These are phyloP conservation scores for Populus ilicifolia DNA, from an alignment of 345 rosid species.

Conservation along the genomic window DNA sequence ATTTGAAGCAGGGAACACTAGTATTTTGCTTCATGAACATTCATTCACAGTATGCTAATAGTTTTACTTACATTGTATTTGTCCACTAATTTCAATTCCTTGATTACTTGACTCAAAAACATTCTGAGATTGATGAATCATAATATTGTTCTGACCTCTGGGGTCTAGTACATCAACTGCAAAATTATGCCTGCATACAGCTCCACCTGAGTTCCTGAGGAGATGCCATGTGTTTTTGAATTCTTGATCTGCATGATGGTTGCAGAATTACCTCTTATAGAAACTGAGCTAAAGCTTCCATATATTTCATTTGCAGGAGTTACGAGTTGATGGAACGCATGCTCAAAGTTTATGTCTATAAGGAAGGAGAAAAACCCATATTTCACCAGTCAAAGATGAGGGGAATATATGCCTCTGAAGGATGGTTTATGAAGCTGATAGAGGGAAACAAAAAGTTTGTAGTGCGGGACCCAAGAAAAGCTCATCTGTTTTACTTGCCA, in stretches of 20 bases:
- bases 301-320: slow-evolving; percentile 49
- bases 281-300: slow-evolving; percentile 6
- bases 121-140: not conserved
- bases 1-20: not conserved
- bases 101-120: not conserved
- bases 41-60: not conserved
- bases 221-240: not conserved
- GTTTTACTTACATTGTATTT: not conserved
- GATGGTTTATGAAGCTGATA: slow-evolving; percentile 91
- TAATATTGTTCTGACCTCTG: not conserved
- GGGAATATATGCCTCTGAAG: slow-evolving; percentile 90
- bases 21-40: not conserved
- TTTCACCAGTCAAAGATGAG: slow-evolving; percentile 67
- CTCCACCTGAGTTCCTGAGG: not conserved
- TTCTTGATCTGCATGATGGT: not conserved
- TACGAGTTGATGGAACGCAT: slow-evolving; percentile 70
- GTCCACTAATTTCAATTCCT: not conserved
- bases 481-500: slow-evolving; percentile 84
- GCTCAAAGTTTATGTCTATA: slow-evolving; percentile 72
- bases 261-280: not conserved
- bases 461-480: slow-evolving; percentile 71
- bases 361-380: slow-evolving; percentile 77
- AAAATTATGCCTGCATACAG: not conserved
- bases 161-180: not conserved
- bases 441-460: slow-evolving; percentile 67